Percentiles rank a stretch among this genome's conserved stretches.
Evolutionary conservation across 768 basidiomycete genomes (phyloP).

Genomic region (Kwoniella mangroviensis): DNA sequence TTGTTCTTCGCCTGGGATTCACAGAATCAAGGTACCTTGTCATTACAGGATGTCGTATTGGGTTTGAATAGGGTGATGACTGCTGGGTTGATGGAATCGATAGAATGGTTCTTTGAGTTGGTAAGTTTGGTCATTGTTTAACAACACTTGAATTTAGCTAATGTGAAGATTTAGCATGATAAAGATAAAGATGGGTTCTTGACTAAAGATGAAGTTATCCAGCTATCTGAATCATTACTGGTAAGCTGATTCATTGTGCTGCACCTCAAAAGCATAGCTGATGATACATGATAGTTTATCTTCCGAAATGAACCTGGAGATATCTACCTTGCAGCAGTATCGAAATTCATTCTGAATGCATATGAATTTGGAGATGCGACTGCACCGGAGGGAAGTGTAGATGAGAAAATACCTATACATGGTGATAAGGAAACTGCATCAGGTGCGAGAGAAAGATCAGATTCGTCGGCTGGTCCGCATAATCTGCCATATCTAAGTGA

Average conservation of each 20-base stretch:
- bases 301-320: slow-evolving; percentile 97
- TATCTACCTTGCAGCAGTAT: slow-evolving; percentile 92
- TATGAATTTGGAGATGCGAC: slow-evolving; percentile 94
- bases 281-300: slow-evolving; percentile 72
- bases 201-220: slow-evolving; percentile 95
- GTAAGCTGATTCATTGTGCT: slow-evolving; percentile 58
- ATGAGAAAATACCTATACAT: slow-evolving; percentile 37
- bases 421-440: slow-evolving; percentile 52
- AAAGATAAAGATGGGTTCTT: slow-evolving; percentile 94
- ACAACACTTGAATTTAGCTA: background rate
- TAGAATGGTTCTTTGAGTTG: slow-evolving; percentile 97
- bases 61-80: slow-evolving; percentile 92
- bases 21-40: slow-evolving; percentile 77
- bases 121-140: slow-evolving; percentile 21
- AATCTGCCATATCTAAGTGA: slow-evolving; percentile 93
- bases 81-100: slow-evolving; percentile 96
- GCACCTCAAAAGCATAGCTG: background rate
- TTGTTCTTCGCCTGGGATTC: slow-evolving; percentile 95
- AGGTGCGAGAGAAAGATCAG: slow-evolving; percentile 60
- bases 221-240: slow-evolving; percentile 89
- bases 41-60: slow-evolving; percentile 78
- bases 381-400: slow-evolving; percentile 48
- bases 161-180: slow-evolving; percentile 41
- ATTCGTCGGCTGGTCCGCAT: slow-evolving; percentile 60
- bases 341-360: slow-evolving; percentile 95